Evolutionary conservation across 352 stramenopile species (phyloP), one percentile per base, ranked within the genome.

Genomic region (Phytophthora sp.): DNA sequence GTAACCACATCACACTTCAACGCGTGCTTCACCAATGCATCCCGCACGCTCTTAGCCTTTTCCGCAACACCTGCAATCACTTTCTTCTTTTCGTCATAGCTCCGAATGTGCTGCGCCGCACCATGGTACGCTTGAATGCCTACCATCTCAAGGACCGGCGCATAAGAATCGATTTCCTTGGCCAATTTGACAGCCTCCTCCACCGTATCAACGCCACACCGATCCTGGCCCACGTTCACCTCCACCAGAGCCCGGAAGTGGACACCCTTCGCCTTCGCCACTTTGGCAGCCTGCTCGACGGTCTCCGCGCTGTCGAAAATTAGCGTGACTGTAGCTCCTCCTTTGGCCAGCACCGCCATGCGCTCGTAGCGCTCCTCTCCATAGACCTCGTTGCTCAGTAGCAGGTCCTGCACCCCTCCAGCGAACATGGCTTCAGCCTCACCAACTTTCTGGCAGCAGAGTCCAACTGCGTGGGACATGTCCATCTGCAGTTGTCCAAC

Each of bases 111-210:
- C 69, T 92, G 85, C 46, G 76, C 77, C 12, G 74, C 70, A 12
- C 85, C 85, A 51, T 94, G 85, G 50, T 94, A 94, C 39, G 76
- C 77, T 51, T 94, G 83, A 57, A 91, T 82, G 13, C 85, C 85
- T 2, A 62, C 49, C 21, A 92, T 69, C 23, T 65, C 31, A 5
- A 94, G 51, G 2, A 58, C 20, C 12, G 44, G 27, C 7, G 58
- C n/a, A 9, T 24, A 66, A 2, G 15, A 24, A 0, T 72, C 21
- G 46, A 91, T 83, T 9, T 54, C 41, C 5, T 64, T 46, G 1
- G 78, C 84, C 18, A 93, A 66, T 2, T 44, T 38, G 1, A 89
- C 48, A 0, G 69, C 80, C 5, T 87, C 71, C 12, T 80, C 72
- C 13, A 76, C 54, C 4, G 75, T 69, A 37, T 88, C 75, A 3